A percentile compares a stretch with the other conserved stretches of the same genome.
Conservation (phyloP, 2,329 filamentous ascomycete species). For the Cladosporium sp. region DNA sequence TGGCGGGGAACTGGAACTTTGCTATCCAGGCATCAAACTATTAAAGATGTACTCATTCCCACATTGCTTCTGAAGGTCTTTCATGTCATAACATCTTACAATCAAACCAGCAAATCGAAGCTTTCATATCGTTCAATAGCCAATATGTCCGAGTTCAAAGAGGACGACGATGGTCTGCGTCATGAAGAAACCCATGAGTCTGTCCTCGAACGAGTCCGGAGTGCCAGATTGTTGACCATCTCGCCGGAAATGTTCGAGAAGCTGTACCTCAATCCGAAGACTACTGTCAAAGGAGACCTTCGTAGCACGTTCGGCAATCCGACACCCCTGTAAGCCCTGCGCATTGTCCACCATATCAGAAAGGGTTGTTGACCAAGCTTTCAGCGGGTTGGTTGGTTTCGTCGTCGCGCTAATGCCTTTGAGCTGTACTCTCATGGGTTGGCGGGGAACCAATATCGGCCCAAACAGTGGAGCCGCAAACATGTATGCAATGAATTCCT, state of each 20-base stretch:
- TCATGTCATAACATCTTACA: background rate
- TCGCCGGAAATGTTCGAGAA: conserved; percentile 28
- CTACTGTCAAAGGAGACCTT: conserved; percentile 23
- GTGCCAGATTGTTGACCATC: background rate
- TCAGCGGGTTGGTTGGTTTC: conserved; percentile 24
- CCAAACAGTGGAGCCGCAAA: conserved; percentile 24
- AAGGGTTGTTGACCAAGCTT: background rate
- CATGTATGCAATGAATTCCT: conserved; percentile 25
- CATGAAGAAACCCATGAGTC: background rate
- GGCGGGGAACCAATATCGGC: conserved; percentile 22
- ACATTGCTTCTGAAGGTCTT: background rate
- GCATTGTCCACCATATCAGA: background rate
- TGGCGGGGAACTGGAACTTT: background rate
- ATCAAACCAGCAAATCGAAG: too few relatives aligned
- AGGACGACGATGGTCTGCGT: background rate
- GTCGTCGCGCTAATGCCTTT: conserved; percentile 25
- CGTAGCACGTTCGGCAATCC: conserved; percentile 27
- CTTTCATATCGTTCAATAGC: background rate
- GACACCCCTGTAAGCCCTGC: conserved; percentile 22
- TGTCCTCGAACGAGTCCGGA: background rate
- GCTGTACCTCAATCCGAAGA: conserved; percentile 26
- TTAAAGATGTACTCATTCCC: background rate
- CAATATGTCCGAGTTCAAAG: background rate
- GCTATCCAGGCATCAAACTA: background rate
- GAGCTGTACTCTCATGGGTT: conserved; percentile 24